These are phyloP conservation scores for Chenopodium album DNA, from an alignment of 148 eudicot genomes.

Conservation along the genomic window DNA sequence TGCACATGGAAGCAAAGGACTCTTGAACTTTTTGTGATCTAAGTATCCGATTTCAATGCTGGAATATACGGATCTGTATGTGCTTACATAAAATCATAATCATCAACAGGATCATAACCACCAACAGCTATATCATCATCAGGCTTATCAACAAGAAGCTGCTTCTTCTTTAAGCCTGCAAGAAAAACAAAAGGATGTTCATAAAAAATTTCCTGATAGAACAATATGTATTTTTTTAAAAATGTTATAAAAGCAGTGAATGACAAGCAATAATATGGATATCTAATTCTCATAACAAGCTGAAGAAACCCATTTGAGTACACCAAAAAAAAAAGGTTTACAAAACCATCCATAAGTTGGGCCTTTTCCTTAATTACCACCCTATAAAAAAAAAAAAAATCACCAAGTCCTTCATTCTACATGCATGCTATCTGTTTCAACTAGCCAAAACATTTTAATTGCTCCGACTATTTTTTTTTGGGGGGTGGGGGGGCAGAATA, in stretches of 20 bases:
- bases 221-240: background rate
- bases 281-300: background rate
- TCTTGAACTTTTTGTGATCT: background rate
- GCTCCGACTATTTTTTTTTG: too few relatives aligned
- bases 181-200: background rate
- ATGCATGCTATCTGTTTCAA: too few relatives aligned
- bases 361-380: too few relatives aligned
- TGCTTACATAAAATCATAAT: conserved; percentile 84
- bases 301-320: background rate
- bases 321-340: too few relatives aligned
- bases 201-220: background rate
- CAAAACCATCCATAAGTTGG: too few relatives aligned
- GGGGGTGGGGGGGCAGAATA: too few relatives aligned
- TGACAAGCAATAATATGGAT: background rate
- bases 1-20: background rate
- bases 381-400: too few relatives aligned
- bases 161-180: conserved; percentile 83
- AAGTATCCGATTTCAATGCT: background rate
- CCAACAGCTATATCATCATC: conserved; percentile 69
- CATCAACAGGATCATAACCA: conserved; percentile 64
- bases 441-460: too few relatives aligned
- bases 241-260: background rate
- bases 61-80: background rate
- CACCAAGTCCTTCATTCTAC: too few relatives aligned
- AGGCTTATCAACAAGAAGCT: conserved; percentile 68